Percentiles rank a stretch among this genome's conserved stretches.
These are phyloP conservation scores for Boeremia lycopersici DNA, from an alignment of 2,329 filamentous ascomycete species.

Conservation along the genomic window DNA sequence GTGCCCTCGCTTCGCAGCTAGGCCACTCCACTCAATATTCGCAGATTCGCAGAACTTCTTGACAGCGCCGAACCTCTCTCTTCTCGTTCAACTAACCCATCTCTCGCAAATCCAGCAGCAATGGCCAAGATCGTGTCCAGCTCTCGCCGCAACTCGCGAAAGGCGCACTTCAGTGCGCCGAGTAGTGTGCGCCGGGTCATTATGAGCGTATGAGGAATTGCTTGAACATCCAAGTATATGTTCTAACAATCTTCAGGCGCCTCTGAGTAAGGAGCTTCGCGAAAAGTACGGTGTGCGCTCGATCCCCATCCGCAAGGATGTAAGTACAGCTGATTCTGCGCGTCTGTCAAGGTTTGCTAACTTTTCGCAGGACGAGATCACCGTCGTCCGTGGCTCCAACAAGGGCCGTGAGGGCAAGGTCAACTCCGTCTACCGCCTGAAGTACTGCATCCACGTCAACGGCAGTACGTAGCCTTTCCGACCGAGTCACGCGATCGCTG, in stretches of 20 bases:
- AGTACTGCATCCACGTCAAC: constrained; percentile 97
- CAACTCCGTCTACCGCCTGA: constrained; percentile 78
- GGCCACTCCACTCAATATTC: constrained; percentile 11
- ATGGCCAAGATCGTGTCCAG: constrained; percentile 79
- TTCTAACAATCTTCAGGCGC: constrained; percentile 46
- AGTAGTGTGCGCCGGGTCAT: constrained; percentile 93
- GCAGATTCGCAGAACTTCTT: constrained; percentile 21
- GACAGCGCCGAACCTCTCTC: constrained; percentile 20
- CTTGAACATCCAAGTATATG: constrained; percentile 31
- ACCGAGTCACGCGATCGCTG: constrained; percentile 3
- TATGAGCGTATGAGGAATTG: constrained; percentile 80
- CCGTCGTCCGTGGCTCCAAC: constrained; percentile 88
- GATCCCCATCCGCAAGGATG: constrained; percentile 95
- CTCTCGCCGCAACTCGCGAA: constrained; percentile 98
- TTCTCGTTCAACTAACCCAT: constrained; percentile 37
- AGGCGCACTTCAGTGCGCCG: constrained; percentile 95
- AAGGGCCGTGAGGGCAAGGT: constrained; percentile 99
- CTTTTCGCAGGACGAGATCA: constrained; percentile 71
- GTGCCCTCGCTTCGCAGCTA: constrained; percentile 12
- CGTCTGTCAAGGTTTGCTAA: constrained; percentile 33
- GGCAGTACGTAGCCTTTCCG: constrained; percentile 55
- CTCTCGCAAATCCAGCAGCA: constrained; percentile 52
- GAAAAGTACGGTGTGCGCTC: constrained; percentile 95
- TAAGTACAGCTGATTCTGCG: constrained; percentile 45
- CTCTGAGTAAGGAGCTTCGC: constrained; percentile 77